Evolutionary conservation across 768 basidiomycete genomes (phyloP).

Genomic region (Phlegmacium glaucopus): DNA sequence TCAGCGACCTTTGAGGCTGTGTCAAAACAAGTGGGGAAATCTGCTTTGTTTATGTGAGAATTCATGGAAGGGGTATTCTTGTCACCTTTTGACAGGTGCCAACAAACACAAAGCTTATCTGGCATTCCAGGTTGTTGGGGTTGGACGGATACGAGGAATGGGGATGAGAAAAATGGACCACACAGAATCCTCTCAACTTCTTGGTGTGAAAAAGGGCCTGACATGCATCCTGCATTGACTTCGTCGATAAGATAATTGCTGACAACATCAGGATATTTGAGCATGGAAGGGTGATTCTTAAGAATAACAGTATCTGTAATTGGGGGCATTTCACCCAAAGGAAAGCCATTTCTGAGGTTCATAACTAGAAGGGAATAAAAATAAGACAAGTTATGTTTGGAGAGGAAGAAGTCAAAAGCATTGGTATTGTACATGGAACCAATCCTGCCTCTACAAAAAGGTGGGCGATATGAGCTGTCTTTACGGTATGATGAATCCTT

Average conservation of each 20-base stretch:
- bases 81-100: conserved; percentile 23
- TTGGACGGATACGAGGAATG: conserved; percentile 22
- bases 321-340: neutral
- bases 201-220: conserved; percentile 23
- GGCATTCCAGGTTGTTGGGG: conserved; percentile 20
- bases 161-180: conserved; percentile 27
- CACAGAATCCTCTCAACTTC: conserved; percentile 17
- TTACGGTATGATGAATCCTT: no score
- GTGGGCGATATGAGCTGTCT: no score
- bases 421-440: conserved; percentile 8
- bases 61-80: conserved; percentile 17
- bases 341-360: conserved; percentile 20
- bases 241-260: conserved; percentile 19
- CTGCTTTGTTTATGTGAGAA: conserved; percentile 19
- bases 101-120: conserved; percentile 23
- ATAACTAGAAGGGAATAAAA: conserved; percentile 14
- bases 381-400: conserved; percentile 1
- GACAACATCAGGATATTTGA: neutral
- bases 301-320: no score
- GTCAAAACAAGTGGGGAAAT: conserved; percentile 26
- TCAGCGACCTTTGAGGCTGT: conserved; percentile 20
- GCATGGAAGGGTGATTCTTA: no score
- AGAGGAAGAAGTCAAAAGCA: conserved; percentile 11
- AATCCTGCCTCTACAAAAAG: neutral
- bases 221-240: conserved; percentile 17